Base-by-base conservation (phyloP, 2,329 filamentous ascomycete genomes). In the Hypoxylon sp. region DNA sequence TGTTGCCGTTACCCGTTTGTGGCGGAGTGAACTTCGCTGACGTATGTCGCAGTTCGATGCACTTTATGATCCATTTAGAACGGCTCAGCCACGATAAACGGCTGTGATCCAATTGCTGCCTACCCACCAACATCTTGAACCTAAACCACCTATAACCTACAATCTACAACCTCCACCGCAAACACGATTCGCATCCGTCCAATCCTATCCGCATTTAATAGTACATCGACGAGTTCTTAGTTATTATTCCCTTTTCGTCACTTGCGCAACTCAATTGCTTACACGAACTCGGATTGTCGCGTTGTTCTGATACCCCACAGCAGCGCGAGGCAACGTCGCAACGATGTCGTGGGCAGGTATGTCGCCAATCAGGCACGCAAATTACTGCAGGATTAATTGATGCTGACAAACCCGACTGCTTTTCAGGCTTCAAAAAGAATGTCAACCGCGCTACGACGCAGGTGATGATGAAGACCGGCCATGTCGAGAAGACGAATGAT, bases 401-500 rank as follows among this genome's bases (percentile, higher is more conserved):
- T 58, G 57, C 68, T 75, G 52, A 77, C 55, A 9, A 6, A 31
- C 29, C 29, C 14, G n/a, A 5, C 37, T 66, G 37, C 37, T 6
- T 33, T 60, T 1, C 77, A 92, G 91, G 91, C 72, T 95, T 94
- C 85, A 94, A 96, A 85, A 97, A 97, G 82, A 97, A 97, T 90
- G 94, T 98, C 85, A 95, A 96, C 86, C 94, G 96, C 85, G 95
- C 95, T 77, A 98, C 95, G 82, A 99, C 97, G 84, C 94, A 98
- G 90, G 95, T 98, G 70, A 98, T 99, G 94, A 98, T 99, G 95
- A 99, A 99, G 88, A 97, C 94, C 64, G 93, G 96, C 67, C 96
- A 98, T 85, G 97, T 99, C 76, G 96, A 99, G 83, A 95, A 96
- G 84, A 99, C 96, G 26, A 98, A 95, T 81, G 96, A 99, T 83